Base-by-base conservation (phyloP, 352 stramenopile genomes). In the Thalassiosira exigua region DNA sequence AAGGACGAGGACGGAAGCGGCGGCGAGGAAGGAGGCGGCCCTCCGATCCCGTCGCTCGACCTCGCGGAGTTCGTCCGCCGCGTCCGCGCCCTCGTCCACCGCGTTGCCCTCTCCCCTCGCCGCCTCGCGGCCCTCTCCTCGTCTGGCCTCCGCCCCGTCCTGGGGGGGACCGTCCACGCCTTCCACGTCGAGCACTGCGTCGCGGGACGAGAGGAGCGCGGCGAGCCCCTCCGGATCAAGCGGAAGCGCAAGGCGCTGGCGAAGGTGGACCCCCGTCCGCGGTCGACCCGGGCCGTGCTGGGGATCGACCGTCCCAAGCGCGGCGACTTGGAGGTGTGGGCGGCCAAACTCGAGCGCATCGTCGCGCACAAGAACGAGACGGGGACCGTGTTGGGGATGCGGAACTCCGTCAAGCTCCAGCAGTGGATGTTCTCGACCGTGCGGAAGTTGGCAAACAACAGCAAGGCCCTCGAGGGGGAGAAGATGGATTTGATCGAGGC, bases 401-500 rank as follows among this genome's bases (percentile, higher is more conserved):
- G 39, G 58, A 58, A 69, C 19, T 22, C 56, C 26, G 42, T 69
- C 60, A 69, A 69, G 26, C 33, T 59, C 3, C 41, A 21, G 3
- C n/a, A 5, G 22, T 69, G 60, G 60, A 41, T 19, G 1, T 69
- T 29, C 32, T 58, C 36, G 3, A 19, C 42, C 60, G 58, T 69
- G 14, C 60, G 60, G 2, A 69, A 69, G 26, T 27, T 69, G 32
- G 41, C 41, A 21, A 57, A 26, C 14, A 58, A 57, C 42, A 56
- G 42, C 32, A 29, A 19, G 17, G n/a, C 7, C 11, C 19, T 29
- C 2, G 21, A 44, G 3, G 42, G 26, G 3, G 1, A 27, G 19
- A 69, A 69, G 33, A 56, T 69, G 42, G 7, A 58, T 24, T 12
- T 69, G 24, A 56, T 69, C 19, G 24, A 58, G 11, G 14, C n/a